Conservation (phyloP, 2,329 filamentous ascomycete genomes). For the Aspergillus ustus region DNA sequence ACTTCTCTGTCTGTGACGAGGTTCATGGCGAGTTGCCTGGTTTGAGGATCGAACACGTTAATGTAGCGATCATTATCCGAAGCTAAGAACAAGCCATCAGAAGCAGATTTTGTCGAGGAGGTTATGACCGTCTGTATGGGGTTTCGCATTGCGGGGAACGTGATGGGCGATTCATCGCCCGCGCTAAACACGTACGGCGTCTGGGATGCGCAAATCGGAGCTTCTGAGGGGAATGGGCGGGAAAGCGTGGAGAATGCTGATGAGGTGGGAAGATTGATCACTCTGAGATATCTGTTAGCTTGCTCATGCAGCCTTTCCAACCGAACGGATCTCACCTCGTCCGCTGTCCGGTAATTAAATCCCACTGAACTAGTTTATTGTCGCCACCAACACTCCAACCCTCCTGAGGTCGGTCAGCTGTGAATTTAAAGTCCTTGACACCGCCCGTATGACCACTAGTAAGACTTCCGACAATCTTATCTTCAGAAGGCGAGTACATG, state of each 20-base stretch:
- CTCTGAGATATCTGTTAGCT: slow-evolving; percentile 34
- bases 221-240: slow-evolving; percentile 45
- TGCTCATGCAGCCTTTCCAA: slow-evolving; percentile 15
- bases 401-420: slow-evolving; percentile 44
- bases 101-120: slow-evolving; percentile 42
- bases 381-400: slow-evolving; percentile 61
- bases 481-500: slow-evolving; percentile 55
- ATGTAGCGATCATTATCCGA: slow-evolving; percentile 56
- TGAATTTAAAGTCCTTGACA: slow-evolving; percentile 57
- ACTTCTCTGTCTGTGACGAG: slow-evolving; percentile 56
- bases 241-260: slow-evolving; percentile 46
- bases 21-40: slow-evolving; percentile 50
- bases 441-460: slow-evolving; percentile 53
- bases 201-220: slow-evolving; percentile 56
- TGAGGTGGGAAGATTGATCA: slow-evolving; percentile 49
- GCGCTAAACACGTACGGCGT: slow-evolving; percentile 52
- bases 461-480: slow-evolving; percentile 51
- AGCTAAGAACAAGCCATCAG: slow-evolving; percentile 50
- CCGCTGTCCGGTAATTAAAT: slow-evolving; percentile 49
- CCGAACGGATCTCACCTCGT: slow-evolving; percentile 43
- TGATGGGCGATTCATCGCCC: slow-evolving; percentile 43
- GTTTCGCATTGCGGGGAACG: slow-evolving; percentile 56
- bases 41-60: slow-evolving; percentile 53
- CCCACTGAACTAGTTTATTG: slow-evolving; percentile 58
- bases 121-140: slow-evolving; percentile 52